Evolutionary conservation across 805 yeast species (phyloP).

Genomic region (Monosporozyma unispora): DNA sequence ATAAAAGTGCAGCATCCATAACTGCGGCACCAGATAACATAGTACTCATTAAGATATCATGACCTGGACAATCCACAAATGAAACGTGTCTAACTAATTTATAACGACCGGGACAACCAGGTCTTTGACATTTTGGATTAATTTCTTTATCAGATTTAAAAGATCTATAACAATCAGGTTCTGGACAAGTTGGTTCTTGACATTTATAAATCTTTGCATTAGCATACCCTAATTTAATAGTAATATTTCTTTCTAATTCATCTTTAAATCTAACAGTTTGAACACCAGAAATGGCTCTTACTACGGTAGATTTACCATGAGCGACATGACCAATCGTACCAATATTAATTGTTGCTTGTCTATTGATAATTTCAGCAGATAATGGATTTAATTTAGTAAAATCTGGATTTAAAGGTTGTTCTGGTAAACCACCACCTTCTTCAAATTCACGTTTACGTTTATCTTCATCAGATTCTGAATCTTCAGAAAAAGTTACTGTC

Average conservation of each 20-base stretch:
- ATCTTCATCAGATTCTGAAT: conserved; percentile 64
- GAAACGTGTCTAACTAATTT: conserved; percentile 91
- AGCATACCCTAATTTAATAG: conserved; percentile 97
- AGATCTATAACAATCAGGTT: conserved; percentile 91
- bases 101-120: conserved; percentile 85
- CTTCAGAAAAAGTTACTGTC: conserved; percentile 75
- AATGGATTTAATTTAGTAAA: conserved; percentile 73
- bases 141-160: conserved; percentile 93
- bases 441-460: conserved; percentile 76
- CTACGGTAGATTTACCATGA: conserved; percentile 90
- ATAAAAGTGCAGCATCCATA: conserved; percentile 96
- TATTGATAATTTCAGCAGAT: conserved; percentile 89
- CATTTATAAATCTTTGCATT: conserved; percentile 96
- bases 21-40: conserved; percentile 99
- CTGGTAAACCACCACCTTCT: conserved; percentile 98
- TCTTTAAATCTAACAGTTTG: conserved; percentile 99
- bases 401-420: conserved; percentile 87
- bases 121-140: conserved; percentile 81
- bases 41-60: conserved; percentile 99
- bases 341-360: conserved; percentile 98
- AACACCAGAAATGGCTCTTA: conserved; percentile 94
- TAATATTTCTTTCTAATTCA: conserved; percentile 97
- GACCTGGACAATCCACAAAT: conserved; percentile 99
- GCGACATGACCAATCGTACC: conserved; percentile 97
- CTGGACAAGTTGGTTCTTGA: conserved; percentile 75